Evolutionary conservation across 139 green algal species (phyloP), one percentile per base, ranked within the genome.

Genomic region (Choricystis sp.): DNA sequence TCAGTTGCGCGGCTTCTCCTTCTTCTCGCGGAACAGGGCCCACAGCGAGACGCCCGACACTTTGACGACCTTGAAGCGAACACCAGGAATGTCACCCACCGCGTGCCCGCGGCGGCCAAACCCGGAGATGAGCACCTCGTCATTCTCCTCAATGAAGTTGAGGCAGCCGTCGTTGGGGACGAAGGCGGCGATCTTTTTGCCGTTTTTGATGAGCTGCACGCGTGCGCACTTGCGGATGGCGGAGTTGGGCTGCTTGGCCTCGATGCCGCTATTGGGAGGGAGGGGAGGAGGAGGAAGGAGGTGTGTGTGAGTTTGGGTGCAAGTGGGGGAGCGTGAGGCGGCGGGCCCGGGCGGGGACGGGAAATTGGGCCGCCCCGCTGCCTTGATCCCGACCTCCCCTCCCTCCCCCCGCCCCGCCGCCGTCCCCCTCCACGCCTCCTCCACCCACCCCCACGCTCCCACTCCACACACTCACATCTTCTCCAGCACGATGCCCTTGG

Each of bases 171-270:
- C 94, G 75, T 97, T 95, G 70, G 94, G 94, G 67, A 99, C 94
- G 66, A 99, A 99, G 56, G 94, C 94, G 21, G 94, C 94, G 65
- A 99, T 98, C 86, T 99, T 99, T 89, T 99, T 99, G 74, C 92
- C 94, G 79, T 99, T 99, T 89, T 99, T 99, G 86, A 99, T 99
- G 62, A 99, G 91, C 90, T 99, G 94, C 71, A 98, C 94, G 79
- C 94, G 87, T 22, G 88, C 90, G 75, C 94, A 99, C 86, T 99
- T 99, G 64, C 94, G 89, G 71, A 99, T 99, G 70, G 94, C 94
- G 40, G 91, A 98, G 86, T 99, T 99, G 70, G 94, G 94, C 94
- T 99, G 94, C 83, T 99, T 99, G 69, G 94, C 94, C 87, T 99
- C 94, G 87, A 99, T 99, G 71, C 94, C 94, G 72, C 85, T 94